Conservation (phyloP, 306 rosid genomes). For the Cicer arietinum region DNA sequence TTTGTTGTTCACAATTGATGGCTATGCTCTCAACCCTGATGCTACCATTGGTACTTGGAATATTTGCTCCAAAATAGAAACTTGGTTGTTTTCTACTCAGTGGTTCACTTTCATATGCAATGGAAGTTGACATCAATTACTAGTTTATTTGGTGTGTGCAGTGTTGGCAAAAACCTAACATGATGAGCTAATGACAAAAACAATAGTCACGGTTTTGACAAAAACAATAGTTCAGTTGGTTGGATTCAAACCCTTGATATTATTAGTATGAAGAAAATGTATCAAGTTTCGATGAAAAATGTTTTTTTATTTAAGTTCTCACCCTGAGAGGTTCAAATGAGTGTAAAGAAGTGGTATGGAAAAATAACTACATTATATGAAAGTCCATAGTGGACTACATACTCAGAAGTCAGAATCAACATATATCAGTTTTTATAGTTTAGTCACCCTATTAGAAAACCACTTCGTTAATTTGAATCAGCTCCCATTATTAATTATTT, state of each 20-base stretch:
- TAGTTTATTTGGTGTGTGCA: slow-evolving; percentile 15
- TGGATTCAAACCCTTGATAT: background rate
- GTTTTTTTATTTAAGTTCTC: too few relatives aligned
- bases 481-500: too few relatives aligned
- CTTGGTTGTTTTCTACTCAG: background rate
- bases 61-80: slow-evolving; percentile 35
- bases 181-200: background rate
- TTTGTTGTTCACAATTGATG: slow-evolving; percentile 17
- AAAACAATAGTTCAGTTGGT: background rate
- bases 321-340: background rate
- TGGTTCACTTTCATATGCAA: background rate
- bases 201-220: background rate
- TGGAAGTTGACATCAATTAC: slow-evolving; percentile 17
- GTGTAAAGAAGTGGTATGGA: background rate
- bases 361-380: background rate
- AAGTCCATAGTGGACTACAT: background rate
- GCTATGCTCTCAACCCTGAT: slow-evolving; percentile 32
- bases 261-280: background rate
- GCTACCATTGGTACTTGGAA: slow-evolving; percentile 31
- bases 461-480: too few relatives aligned
- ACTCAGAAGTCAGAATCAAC: too few relatives aligned
- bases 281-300: background rate
- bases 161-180: slow-evolving; percentile 23
- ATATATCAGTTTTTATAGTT: too few relatives aligned
- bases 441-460: too few relatives aligned